Evolutionary conservation across 345 rosid species (phyloP).

Genomic region (Durio zibethinus): DNA sequence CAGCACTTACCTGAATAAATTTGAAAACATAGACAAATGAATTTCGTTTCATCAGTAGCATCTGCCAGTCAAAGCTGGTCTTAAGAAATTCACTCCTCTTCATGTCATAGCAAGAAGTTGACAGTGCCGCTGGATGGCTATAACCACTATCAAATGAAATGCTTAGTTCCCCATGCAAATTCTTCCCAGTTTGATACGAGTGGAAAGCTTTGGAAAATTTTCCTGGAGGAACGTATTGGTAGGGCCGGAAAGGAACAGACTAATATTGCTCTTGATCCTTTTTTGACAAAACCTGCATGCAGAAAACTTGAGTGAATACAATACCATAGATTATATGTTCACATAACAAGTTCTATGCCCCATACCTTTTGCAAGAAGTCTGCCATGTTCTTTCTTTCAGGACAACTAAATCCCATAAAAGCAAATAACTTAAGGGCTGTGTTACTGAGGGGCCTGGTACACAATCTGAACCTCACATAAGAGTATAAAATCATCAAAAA

Average conservation of each 20-base stretch:
- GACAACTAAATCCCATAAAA: conserved; percentile 80
- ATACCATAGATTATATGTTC: conserved; percentile 1
- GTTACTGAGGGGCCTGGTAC: conserved; percentile 89
- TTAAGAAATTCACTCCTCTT: conserved; percentile 70
- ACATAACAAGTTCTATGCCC: conserved; percentile 18
- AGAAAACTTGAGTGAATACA: conserved; percentile 16
- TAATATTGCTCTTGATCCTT: conserved; percentile 98
- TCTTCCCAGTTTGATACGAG: conserved; percentile 55
- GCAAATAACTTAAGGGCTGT: conserved; percentile 69
- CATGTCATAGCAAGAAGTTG: conserved; percentile 67
- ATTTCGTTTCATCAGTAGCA: conserved; percentile 85
- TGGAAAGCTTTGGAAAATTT: conserved; percentile 83
- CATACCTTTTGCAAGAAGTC: conserved; percentile 98
- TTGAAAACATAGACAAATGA: conserved; percentile 89
- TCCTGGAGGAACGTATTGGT: conserved; percentile 75
- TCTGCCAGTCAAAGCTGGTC: conserved; percentile 78
- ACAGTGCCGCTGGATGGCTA: conserved; percentile 91
- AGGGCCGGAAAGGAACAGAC: conserved; percentile 72
- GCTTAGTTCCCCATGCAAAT: conserved; percentile 49
- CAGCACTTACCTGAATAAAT: conserved; percentile 73
- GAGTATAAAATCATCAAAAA: conserved; percentile 90
- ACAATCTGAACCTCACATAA: conserved; percentile 90
- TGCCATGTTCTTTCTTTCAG: conserved; percentile 91
- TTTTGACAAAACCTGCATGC: conserved; percentile 71
- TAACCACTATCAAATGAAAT: conserved; percentile 78